Percentiles rank a stretch among this genome's conserved stretches.
phyloP scores from a whole-genome alignment of 768 basidiomycete species.

The Leccinum arenicola region DNA sequence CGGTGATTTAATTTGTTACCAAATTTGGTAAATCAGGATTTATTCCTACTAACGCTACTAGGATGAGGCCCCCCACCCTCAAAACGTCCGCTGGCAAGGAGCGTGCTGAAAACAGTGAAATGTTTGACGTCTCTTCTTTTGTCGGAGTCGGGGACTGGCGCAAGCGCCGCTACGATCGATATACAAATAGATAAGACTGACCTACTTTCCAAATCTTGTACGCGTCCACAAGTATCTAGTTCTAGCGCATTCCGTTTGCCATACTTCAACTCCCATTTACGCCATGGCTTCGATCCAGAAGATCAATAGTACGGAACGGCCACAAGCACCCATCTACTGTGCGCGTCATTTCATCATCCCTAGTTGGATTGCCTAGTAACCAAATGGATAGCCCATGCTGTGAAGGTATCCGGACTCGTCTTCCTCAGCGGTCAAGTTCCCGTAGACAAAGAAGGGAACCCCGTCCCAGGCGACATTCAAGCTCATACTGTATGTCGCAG shows the following conservation, averaged over 20 bases:
- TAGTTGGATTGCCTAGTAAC: neutral
- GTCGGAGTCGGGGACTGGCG: no score
- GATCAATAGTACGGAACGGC: slow-evolving; percentile 50
- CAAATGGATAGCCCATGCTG: slow-evolving; percentile 46
- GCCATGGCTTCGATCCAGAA: slow-evolving; percentile 50
- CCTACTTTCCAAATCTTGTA: neutral
- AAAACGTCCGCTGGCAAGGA: no score
- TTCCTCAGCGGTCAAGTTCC: slow-evolving; percentile 64
- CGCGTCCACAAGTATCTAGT: neutral
- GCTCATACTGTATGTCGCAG: slow-evolving; percentile 52
- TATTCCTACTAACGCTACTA: no score
- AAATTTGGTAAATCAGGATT: no score
- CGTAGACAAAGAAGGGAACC: slow-evolving; percentile 42
- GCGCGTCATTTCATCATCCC: neutral
- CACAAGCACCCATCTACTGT: slow-evolving; percentile 16
- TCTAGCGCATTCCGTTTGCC: neutral
- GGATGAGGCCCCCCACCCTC: no score
- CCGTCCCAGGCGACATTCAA: slow-evolving; percentile 55
- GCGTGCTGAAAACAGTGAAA: no score
- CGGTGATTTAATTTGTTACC: no score
- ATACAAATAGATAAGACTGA: slow-evolving; percentile 7
- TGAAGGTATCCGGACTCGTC: slow-evolving; percentile 54
- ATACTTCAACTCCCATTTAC: neutral
- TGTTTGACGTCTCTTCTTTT: no score
- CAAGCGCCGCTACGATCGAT: neutral